phyloP scores from a whole-genome alignment of 768 basidiomycete species.

The Kwoniella dejecticola region DNA sequence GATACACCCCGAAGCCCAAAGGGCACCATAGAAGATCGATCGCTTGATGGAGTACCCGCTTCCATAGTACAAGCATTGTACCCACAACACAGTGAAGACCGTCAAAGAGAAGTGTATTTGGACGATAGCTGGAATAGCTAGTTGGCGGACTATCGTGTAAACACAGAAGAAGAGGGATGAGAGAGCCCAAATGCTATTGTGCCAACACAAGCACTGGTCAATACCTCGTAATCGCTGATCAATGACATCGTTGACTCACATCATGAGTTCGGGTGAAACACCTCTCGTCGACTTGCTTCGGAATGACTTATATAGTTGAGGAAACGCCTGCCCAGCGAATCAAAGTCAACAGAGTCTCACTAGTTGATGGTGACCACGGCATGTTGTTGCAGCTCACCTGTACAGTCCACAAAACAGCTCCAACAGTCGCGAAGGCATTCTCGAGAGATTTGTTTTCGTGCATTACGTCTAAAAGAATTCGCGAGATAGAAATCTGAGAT shows the following conservation, averaged over 20 bases:
- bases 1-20: slow-evolving; percentile 59
- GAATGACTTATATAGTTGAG: slow-evolving; percentile 76
- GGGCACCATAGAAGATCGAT: slow-evolving; percentile 56
- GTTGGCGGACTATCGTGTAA: slow-evolving; percentile 66
- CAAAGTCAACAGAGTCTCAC: slow-evolving; percentile 67
- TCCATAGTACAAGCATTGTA: slow-evolving; percentile 72
- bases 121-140: slow-evolving; percentile 70
- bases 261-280: slow-evolving; percentile 70
- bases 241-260: slow-evolving; percentile 43
- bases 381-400: slow-evolving; percentile 60
- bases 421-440: slow-evolving; percentile 70
- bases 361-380: slow-evolving; percentile 65
- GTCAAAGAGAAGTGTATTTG: slow-evolving; percentile 61
- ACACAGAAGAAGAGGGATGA: slow-evolving; percentile 66
- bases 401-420: slow-evolving; percentile 57
- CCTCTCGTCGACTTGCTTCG: slow-evolving; percentile 69
- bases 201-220: too few relatives aligned
- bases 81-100: slow-evolving; percentile 66
- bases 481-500: neutral
- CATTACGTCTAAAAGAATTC: slow-evolving; percentile 26
- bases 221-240: too few relatives aligned
- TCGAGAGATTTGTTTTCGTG: slow-evolving; percentile 63
- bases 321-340: slow-evolving; percentile 57
- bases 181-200: slow-evolving; percentile 62
- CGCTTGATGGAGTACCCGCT: slow-evolving; percentile 55